These are phyloP conservation scores for Alternaria conjuncta DNA, from an alignment of 2,329 filamentous ascomycete species.

Conservation along the genomic window DNA sequence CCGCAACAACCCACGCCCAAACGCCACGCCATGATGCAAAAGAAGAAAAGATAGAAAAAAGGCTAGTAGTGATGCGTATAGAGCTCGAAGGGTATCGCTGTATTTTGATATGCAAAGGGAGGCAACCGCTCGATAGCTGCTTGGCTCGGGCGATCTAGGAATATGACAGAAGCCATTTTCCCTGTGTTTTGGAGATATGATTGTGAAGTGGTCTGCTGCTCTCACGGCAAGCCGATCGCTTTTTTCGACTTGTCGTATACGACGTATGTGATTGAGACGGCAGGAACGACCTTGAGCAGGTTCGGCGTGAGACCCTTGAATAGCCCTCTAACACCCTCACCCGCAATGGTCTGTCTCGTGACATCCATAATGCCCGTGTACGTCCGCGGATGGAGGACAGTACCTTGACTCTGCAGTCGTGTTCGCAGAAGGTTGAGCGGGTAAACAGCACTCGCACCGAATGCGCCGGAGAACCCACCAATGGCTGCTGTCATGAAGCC, in stretches of 20 bases:
- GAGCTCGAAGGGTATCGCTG: slow-evolving; percentile 7
- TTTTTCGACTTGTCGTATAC: slow-evolving; percentile 53
- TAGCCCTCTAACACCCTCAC: slow-evolving; percentile 83
- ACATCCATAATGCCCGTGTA: slow-evolving; percentile 94
- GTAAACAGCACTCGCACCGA: slow-evolving; percentile 93
- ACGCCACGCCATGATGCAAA: slow-evolving; percentile 31
- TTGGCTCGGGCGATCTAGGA: too few species aligned
- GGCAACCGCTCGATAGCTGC: neutral
- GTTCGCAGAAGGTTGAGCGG: slow-evolving; percentile 93
- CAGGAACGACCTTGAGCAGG: slow-evolving; percentile 92
- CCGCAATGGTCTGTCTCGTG: slow-evolving; percentile 77
- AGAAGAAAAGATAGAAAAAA: slow-evolving; percentile 7
- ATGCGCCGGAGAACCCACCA: slow-evolving; percentile 87
- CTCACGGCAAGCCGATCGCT: slow-evolving; percentile 41
- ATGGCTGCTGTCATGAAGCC: slow-evolving; percentile 87
- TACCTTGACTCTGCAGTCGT: slow-evolving; percentile 91
- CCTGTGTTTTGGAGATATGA: too few species aligned
- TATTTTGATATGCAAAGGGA: slow-evolving; percentile 5
- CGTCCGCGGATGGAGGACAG: slow-evolving; percentile 84
- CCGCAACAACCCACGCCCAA: neutral
- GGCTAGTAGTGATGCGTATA: slow-evolving; percentile 10
- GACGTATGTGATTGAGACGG: slow-evolving; percentile 76
- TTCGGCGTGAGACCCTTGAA: slow-evolving; percentile 97
- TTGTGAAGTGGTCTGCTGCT: too few species aligned
- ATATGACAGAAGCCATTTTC: too few species aligned